These are phyloP conservation scores for Monilinia fructicola DNA, from an alignment of 2,329 filamentous ascomycete genomes.

Conservation along the genomic window DNA sequence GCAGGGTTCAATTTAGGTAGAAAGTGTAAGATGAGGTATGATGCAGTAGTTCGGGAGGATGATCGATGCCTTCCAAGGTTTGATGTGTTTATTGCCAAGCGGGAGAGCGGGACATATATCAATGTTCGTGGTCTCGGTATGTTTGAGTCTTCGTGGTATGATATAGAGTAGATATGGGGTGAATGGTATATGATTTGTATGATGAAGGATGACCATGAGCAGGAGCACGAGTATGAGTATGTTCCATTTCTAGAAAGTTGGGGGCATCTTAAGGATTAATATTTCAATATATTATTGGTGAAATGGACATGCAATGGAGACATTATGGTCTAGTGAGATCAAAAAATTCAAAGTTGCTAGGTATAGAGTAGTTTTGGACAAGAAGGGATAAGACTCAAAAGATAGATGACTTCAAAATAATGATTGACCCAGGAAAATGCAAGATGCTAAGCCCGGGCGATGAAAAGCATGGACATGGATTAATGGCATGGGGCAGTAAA, in stretches of 20 bases:
- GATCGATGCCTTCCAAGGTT: slow-evolving; percentile 28
- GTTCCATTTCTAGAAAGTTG: slow-evolving; percentile 17
- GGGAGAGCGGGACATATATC: slow-evolving; percentile 17
- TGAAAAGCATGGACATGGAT: slow-evolving; percentile 14
- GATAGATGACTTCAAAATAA: slow-evolving; percentile 5
- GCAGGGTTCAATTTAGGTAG: slow-evolving; percentile 18
- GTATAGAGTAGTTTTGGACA: slow-evolving; percentile 11
- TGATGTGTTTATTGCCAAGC: slow-evolving; percentile 24
- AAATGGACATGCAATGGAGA: slow-evolving; percentile 12
- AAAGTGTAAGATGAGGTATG: slow-evolving; percentile 36
- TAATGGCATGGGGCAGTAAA: background rate
- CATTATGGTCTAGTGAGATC: slow-evolving; percentile 9
- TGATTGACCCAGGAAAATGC: slow-evolving; percentile 8
- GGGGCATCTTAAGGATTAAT: slow-evolving; percentile 19
- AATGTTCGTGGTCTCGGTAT: slow-evolving; percentile 6
- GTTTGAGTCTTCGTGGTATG: slow-evolving; percentile 11
- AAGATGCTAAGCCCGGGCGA: slow-evolving; percentile 20
- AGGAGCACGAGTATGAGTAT: slow-evolving; percentile 1
- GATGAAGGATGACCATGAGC: slow-evolving; percentile 11
- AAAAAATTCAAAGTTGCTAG: background rate
- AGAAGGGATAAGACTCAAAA: background rate
- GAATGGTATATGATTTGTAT: slow-evolving; percentile 9
- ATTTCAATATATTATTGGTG: slow-evolving; percentile 12
- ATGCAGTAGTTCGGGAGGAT: slow-evolving; percentile 34
- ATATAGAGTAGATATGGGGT: slow-evolving; percentile 17